phyloP scores from a whole-genome alignment of 768 basidiomycete genomes.

The Pisolithus microcarpus region DNA sequence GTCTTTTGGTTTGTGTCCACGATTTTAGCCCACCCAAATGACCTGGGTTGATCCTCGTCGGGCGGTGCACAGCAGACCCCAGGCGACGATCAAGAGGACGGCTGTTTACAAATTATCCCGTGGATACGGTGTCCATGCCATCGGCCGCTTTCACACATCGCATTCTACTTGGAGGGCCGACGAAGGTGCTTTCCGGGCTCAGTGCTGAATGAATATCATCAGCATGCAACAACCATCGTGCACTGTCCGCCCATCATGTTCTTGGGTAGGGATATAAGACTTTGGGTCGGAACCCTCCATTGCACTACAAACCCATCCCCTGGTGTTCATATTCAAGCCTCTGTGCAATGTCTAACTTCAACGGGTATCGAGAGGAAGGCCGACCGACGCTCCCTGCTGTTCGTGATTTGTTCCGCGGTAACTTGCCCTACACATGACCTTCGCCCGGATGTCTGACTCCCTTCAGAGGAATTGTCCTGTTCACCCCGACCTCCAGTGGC shows the following conservation, averaged over 20 bases:
- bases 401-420: conserved; percentile 62
- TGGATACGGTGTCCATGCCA: conserved; percentile 24
- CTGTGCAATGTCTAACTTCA: conserved; percentile 26
- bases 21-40: conserved; percentile 4
- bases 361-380: conserved; percentile 15
- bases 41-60: conserved; percentile 22
- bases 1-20: conserved; percentile 8
- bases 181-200: conserved; percentile 12
- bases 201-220: conserved; percentile 17
- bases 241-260: neutral
- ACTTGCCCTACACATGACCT: conserved; percentile 2
- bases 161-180: conserved; percentile 16
- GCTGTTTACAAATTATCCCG: conserved; percentile 19
- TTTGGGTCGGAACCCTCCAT: neutral
- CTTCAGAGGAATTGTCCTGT: conserved; percentile 43
- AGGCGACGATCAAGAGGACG: conserved; percentile 28
- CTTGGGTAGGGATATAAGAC: neutral
- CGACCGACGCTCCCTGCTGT: conserved; percentile 68
- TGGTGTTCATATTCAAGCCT: conserved; percentile 13
- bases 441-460: neutral
- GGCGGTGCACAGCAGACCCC: conserved; percentile 25
- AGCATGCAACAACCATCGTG: conserved; percentile 14
- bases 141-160: conserved; percentile 17
- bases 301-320: conserved; percentile 7
- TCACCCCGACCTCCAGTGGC: conserved; percentile 33